phyloP scores from a whole-genome alignment of 1,284 basidiomycete genomes.

The Boletus albobrunnescens region DNA sequence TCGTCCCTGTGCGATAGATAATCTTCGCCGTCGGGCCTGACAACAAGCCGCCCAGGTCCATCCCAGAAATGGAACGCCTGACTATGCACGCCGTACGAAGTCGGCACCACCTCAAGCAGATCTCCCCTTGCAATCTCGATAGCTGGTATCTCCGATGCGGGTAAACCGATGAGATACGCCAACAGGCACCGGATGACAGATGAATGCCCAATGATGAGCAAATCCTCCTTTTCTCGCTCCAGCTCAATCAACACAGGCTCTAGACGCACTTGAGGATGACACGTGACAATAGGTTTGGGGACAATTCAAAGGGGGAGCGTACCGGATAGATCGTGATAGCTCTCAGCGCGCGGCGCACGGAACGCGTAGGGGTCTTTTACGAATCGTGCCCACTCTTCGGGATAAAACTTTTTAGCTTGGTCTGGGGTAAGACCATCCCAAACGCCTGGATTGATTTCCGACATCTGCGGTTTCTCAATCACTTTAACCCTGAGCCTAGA shows the following conservation, averaged over 20 bases:
- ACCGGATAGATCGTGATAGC: constrained; percentile 86
- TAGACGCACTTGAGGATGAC: constrained; percentile 52
- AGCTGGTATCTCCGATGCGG: constrained; percentile 94
- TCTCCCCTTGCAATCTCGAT: constrained; percentile 93
- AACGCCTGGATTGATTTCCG: constrained; percentile 95
- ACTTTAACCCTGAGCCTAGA: constrained; percentile 65
- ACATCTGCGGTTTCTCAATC: constrained; percentile 92
- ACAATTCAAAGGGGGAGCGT: constrained; percentile 19
- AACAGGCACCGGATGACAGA: constrained; percentile 97
- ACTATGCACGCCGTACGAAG: constrained; percentile 85
- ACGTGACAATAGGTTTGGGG: not conserved
- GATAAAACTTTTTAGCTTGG: constrained; percentile 86
- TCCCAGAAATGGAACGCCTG: constrained; percentile 93
- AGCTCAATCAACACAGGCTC: constrained; percentile 84
- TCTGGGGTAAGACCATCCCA: constrained; percentile 94
- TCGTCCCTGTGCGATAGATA: constrained; percentile 47
- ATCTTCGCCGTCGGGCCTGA: constrained; percentile 41
- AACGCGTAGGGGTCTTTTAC: constrained; percentile 91
- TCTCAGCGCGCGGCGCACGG: constrained; percentile 88
- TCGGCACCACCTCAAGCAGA: constrained; percentile 84
- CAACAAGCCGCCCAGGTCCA: constrained; percentile 60
- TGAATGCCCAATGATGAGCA: constrained; percentile 80
- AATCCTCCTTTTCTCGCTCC: constrained; percentile 75
- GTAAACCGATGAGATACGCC: constrained; percentile 88
- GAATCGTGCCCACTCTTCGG: constrained; percentile 92